Evolutionary conservation across 306 rosid genomes (phyloP).

Genomic region (Begonia peltatifolia): DNA sequence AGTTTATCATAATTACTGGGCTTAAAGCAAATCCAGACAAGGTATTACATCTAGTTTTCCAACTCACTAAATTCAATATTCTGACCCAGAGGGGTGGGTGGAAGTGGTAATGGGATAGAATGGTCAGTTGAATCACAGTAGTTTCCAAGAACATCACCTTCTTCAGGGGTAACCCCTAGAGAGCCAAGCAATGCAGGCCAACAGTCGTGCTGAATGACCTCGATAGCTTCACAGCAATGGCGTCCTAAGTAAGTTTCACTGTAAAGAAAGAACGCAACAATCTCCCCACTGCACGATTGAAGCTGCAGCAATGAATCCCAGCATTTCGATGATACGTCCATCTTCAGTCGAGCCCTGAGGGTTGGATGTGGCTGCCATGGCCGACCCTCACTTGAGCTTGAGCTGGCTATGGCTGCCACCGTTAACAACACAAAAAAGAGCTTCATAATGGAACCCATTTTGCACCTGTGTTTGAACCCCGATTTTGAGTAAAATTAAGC

Average conservation of each 20-base stretch:
- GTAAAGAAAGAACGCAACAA: constrained; percentile 38
- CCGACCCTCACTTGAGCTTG: not conserved
- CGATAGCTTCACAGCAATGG: constrained; percentile 39
- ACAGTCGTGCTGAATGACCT: constrained; percentile 37
- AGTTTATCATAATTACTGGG: too few relatives aligned
- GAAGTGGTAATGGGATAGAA: constrained; percentile 8
- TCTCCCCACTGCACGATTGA: constrained; percentile 46
- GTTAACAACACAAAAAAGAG: constrained; percentile 5
- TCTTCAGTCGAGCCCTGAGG: constrained; percentile 28
- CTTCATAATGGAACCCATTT: constrained; percentile 15
- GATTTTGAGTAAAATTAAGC: too few relatives aligned
- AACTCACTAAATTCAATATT: not conserved
- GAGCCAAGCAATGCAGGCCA: constrained; percentile 50
- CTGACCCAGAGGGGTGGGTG: constrained; percentile 1
- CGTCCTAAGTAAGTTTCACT: constrained; percentile 43
- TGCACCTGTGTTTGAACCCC: too few relatives aligned
- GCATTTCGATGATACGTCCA: constrained; percentile 26
- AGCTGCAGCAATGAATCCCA: constrained; percentile 49
- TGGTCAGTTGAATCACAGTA: constrained; percentile 30
- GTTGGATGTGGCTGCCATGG: constrained; percentile 1
- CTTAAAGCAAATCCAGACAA: too few relatives aligned
- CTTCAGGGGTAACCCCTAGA: constrained; percentile 44
- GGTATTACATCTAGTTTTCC: not conserved
- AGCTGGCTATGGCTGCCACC: constrained; percentile 5
- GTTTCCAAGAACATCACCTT: constrained; percentile 34